A percentile compares a stretch with the other conserved stretches of the same genome.
Evolutionary conservation across 2,329 filamentous ascomycete species (phyloP).

Genomic region (Aspergillus neoniger): DNA sequence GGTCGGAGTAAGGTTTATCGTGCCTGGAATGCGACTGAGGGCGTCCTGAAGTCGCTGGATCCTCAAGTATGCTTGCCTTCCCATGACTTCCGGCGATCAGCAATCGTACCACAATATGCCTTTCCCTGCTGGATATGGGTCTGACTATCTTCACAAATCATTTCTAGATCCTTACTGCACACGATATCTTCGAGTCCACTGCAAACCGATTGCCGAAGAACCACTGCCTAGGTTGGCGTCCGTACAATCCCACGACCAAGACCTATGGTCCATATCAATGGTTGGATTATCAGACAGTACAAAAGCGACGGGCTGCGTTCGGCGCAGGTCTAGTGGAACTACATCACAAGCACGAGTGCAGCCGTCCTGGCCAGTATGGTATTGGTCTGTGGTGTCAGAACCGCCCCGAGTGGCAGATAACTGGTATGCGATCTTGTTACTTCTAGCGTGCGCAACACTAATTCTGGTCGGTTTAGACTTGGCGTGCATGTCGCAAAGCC

Average conservation of each 20-base stretch:
- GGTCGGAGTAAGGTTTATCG: constrained; percentile 78
- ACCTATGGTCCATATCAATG: constrained; percentile 77
- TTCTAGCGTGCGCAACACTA: neutral
- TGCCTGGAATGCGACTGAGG: constrained; percentile 75
- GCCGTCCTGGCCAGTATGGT: constrained; percentile 64
- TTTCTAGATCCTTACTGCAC: constrained; percentile 61
- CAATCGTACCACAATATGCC: neutral
- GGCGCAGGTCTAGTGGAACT: constrained; percentile 83
- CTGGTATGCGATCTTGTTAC: constrained; percentile 51
- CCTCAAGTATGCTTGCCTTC: constrained; percentile 55
- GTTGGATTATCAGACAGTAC: constrained; percentile 79
- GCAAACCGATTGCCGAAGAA: constrained; percentile 64
- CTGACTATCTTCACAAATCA: neutral
- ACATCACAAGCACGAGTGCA: constrained; percentile 70
- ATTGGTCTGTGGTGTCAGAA: constrained; percentile 87
- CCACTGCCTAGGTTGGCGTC: constrained; percentile 76
- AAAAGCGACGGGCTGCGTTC: constrained; percentile 76
- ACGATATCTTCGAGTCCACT: constrained; percentile 77
- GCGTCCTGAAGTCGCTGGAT: constrained; percentile 70
- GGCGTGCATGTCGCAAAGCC: constrained; percentile 79
- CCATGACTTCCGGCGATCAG: neutral
- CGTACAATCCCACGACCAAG: constrained; percentile 74
- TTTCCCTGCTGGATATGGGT: neutral
- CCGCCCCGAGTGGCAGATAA: constrained; percentile 84
- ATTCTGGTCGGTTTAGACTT: constrained; percentile 60